These are phyloP conservation scores for Meira nashicola DNA, from an alignment of 1,284 basidiomycete species.

Conservation along the genomic window DNA sequence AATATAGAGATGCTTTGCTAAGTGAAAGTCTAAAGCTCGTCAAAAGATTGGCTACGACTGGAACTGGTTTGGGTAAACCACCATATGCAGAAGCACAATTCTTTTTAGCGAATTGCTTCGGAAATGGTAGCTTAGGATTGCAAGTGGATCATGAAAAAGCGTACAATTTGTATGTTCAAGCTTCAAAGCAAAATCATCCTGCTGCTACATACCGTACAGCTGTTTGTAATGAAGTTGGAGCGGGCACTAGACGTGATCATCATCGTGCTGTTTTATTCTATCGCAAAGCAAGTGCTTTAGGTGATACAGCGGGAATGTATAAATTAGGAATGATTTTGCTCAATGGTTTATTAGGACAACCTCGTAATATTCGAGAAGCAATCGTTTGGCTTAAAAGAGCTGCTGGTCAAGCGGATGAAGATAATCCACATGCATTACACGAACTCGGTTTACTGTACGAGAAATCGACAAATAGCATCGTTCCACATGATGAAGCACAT, in stretches of 20 bases:
- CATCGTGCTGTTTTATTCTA: conserved; percentile 89
- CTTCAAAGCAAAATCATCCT: conserved; percentile 92
- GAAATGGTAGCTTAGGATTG: conserved; percentile 86
- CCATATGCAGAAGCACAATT: conserved; percentile 97
- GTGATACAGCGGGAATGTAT: conserved; percentile 98
- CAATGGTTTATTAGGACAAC: conserved; percentile 76
- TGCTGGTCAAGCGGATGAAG: conserved; percentile 93
- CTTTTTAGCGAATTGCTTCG: conserved; percentile 95
- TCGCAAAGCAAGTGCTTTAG: conserved; percentile 88
- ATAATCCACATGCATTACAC: conserved; percentile 95
- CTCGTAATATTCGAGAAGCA: conserved; percentile 80
- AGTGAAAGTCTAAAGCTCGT: conserved; percentile 86
- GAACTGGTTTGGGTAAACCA: conserved; percentile 56
- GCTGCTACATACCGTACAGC: conserved; percentile 94
- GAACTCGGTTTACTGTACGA: conserved; percentile 92
- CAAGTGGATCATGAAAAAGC: conserved; percentile 96
- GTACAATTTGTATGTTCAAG: conserved; percentile 96
- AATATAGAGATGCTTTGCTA: conserved; percentile 83
- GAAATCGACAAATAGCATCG: conserved; percentile 36
- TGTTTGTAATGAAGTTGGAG: conserved; percentile 98
- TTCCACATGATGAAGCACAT: conserved; percentile 67
- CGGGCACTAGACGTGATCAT: conserved; percentile 85
- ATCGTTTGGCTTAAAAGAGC: conserved; percentile 91
- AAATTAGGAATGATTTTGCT: conserved; percentile 94
- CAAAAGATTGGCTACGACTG: conserved; percentile 82